Evolutionary conservation across 208 protist genomes (phyloP), one percentile per base, ranked within the genome.

Genomic region (Crithidia sp.): DNA sequence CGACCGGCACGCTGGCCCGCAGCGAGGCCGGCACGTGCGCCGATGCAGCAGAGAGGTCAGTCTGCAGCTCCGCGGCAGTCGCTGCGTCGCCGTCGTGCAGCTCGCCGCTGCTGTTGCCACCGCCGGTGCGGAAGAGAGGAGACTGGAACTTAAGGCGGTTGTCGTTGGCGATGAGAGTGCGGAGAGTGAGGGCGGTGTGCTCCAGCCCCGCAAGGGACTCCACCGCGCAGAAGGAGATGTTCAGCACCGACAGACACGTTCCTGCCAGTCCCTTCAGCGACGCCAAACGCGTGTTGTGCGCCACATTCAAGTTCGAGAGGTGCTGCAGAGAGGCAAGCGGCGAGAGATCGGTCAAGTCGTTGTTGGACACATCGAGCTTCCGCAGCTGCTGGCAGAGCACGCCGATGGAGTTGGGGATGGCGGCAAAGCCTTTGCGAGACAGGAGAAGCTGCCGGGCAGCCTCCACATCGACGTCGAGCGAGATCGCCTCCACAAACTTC

Each of bases 151-250:
- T 56, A 44, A 96, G 62, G n/a, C 83, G 28, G 50, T 95, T 96
- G 62, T 96, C 87, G 74, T 94, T 96, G 47, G 84, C 87, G n/a
- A 96, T 86, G 28, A 96, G 73, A 2, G 92, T 87, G 41, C 83
- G 81, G 37, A 96, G 78, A 0, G 89, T 88, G 44, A 70, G 40
- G 0, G 76, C 69, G 57, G 86, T 85, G 28, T 76, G 85, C 78
- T 89, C 79, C 4, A 96, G 68, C 12, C 92, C 92, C 40, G 65
- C 67, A 9, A 96, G 76, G 8, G 86, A 94, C 28, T 58, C 57
- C 19, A 96, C 67, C 0, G 74, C 78, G 67, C 90, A 95, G 81
- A 83, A 80, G 2, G 89, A 83, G 19, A 91, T 75, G 12, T 84
- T 73, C 41, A 92, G 83, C 5, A 96, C 90, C 2, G 85, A 86